A percentile compares a stretch with the other conserved stretches of the same genome.
Conservation (phyloP, 169 alveolate species). For the Eimeria brunetti region DNA sequence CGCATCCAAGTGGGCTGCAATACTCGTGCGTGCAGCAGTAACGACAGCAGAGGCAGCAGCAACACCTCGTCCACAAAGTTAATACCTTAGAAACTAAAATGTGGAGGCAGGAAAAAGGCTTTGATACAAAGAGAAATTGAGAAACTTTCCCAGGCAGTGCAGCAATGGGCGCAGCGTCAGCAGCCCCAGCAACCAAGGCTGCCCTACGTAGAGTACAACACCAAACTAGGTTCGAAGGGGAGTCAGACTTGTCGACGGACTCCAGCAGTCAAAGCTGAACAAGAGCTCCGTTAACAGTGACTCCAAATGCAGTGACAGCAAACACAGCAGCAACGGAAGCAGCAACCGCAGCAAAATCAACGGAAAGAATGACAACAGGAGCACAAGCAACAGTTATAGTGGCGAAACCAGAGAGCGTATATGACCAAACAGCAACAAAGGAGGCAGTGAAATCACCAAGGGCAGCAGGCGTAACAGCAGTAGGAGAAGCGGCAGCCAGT, state of each 20-base stretch:
- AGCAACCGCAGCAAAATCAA: background rate
- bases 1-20: background rate
- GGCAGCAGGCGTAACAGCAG: slow-evolving; percentile 10
- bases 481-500: slow-evolving; percentile 11
- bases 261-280: background rate
- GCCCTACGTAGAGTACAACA: too few relatives aligned
- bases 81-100: background rate
- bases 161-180: background rate
- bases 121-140: background rate
- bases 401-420: background rate
- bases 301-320: background rate
- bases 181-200: background rate
- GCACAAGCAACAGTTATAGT: background rate
- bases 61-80: slow-evolving; percentile 13
- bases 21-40: slow-evolving; percentile 13
- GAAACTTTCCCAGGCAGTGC: background rate
- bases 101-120: background rate
- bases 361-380: background rate
- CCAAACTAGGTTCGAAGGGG: background rate
- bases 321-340: background rate
- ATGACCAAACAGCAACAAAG: background rate
- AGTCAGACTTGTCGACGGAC: background rate
- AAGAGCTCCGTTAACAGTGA: background rate
- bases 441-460: background rate
- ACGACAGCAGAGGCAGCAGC: slow-evolving; percentile 3